Evolutionary conservation across 768 basidiomycete genomes (phyloP).

Genomic region (Lentinula raphanica): DNA sequence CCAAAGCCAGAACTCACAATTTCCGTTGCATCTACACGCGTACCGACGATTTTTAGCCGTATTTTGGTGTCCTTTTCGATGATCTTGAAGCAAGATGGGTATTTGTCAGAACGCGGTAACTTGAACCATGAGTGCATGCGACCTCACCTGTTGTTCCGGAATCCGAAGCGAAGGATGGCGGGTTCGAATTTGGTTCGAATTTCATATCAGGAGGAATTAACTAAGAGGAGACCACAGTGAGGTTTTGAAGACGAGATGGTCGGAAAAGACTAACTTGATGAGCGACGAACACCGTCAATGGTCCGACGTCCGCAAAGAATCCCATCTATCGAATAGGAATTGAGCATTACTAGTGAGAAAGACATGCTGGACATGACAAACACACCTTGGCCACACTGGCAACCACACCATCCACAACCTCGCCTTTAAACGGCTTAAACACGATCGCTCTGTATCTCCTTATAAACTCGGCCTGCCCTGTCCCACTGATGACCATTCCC

Average conservation of each 20-base stretch:
- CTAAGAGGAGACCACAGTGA: slow-evolving; percentile 30
- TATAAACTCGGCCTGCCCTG: slow-evolving; percentile 93
- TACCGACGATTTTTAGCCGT: slow-evolving; percentile 96
- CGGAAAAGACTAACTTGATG: slow-evolving; percentile 66
- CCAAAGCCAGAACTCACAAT: slow-evolving; percentile 55
- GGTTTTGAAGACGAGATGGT: slow-evolving; percentile 4
- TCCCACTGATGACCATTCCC: slow-evolving; percentile 87
- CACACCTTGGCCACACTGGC: slow-evolving; percentile 92
- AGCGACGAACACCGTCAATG: slow-evolving; percentile 90
- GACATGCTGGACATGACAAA: neutral
- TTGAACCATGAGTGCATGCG: neutral
- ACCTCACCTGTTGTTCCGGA: slow-evolving; percentile 86
- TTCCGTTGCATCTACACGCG: slow-evolving; percentile 94
- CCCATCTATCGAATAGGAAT: slow-evolving; percentile 75
- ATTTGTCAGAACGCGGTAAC: neutral
- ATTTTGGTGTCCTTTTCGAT: slow-evolving; percentile 92
- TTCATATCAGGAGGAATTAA: slow-evolving; percentile 91
- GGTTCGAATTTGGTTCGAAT: slow-evolving; percentile 94
- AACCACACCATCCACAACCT: slow-evolving; percentile 95
- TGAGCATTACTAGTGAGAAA: neutral
- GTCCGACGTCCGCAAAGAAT: slow-evolving; percentile 96
- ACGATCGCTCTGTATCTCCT: slow-evolving; percentile 94
- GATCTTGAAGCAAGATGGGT: slow-evolving; percentile 50
- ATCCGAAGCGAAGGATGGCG: slow-evolving; percentile 91
- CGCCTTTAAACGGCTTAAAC: slow-evolving; percentile 99